phyloP scores from a whole-genome alignment of 2,329 filamentous ascomycete species.

The Colletotrichum sansevieriae region DNA sequence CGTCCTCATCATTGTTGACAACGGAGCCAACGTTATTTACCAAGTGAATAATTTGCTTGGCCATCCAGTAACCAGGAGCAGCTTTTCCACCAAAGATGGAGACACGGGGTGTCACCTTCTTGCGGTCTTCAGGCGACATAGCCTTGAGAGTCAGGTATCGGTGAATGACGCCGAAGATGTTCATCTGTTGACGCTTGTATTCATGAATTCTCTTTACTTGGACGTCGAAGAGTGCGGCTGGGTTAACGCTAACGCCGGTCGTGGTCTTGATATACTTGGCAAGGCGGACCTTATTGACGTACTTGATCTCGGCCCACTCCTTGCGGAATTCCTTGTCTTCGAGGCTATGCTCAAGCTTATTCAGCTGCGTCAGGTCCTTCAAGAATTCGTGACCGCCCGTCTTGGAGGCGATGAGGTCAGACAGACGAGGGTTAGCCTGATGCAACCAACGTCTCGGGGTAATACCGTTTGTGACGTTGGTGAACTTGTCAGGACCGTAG shows the following conservation, averaged over 20 bases:
- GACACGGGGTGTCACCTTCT: conserved; percentile 88
- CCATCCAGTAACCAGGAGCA: conserved; percentile 99
- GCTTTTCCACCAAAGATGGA: conserved; percentile 98
- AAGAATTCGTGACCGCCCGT: conserved; percentile 86
- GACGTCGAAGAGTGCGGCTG: conserved; percentile 90
- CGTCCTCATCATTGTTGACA: conserved; percentile 91
- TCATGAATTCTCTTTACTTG: conserved; percentile 99
- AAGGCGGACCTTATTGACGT: conserved; percentile 92
- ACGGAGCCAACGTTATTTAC: conserved; percentile 92
- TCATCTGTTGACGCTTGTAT: conserved; percentile 98
- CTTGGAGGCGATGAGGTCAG: conserved; percentile 92
- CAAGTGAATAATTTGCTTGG: conserved; percentile 97
- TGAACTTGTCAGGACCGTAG: conserved; percentile 97
- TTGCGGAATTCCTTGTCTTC: conserved; percentile 92
- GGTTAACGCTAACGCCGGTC: conserved; percentile 86
- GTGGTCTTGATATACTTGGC: conserved; percentile 91
- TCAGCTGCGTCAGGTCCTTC: conserved; percentile 88
- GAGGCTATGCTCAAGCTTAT: conserved; percentile 85
- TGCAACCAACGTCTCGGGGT: conserved; percentile 97
- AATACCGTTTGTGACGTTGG: conserved; percentile 98
- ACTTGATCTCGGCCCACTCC: conserved; percentile 97
- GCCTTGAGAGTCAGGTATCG: conserved; percentile 91
- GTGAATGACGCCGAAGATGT: conserved; percentile 98
- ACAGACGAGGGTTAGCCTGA: conserved; percentile 94
- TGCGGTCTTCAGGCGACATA: conserved; percentile 84